Conservation (phyloP, 768 basidiomycete genomes). For the Punctularia strigosozonata region DNA sequence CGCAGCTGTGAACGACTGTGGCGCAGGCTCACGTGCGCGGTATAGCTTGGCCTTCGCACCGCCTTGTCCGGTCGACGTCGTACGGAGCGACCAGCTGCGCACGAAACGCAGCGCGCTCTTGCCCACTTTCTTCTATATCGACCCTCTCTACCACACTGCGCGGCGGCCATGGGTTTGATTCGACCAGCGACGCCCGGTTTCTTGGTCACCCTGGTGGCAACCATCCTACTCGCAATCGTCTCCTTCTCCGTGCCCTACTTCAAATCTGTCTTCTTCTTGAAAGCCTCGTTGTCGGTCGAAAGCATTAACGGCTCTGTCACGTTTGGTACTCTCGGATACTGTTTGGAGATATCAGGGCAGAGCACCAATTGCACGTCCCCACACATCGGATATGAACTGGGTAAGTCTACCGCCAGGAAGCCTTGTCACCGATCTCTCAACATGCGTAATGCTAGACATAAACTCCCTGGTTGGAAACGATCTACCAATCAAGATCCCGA, state of each 20-base stretch:
- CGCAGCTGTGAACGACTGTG: too few species aligned
- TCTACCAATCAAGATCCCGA: constrained; percentile 59
- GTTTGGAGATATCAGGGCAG: constrained; percentile 42
- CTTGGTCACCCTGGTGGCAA: constrained; percentile 68
- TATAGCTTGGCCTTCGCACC: too few species aligned
- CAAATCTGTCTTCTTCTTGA: constrained; percentile 84
- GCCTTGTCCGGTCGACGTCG: too few species aligned
- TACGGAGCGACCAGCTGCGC: too few species aligned
- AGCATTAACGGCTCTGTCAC: constrained; percentile 51
- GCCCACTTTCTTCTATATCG: too few species aligned
- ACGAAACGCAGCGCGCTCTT: too few species aligned
- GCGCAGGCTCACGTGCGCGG: too few species aligned
- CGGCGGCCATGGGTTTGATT: constrained; percentile 60
- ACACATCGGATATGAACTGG: constrained; percentile 76
- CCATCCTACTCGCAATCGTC: constrained; percentile 71
- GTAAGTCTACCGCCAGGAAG: constrained; percentile 31
- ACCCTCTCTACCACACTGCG: too few species aligned
- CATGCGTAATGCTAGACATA: constrained; percentile 41
- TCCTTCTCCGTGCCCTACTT: constrained; percentile 86
- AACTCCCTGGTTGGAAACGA: constrained; percentile 67
- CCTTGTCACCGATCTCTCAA: background rate
- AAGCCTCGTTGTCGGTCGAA: constrained; percentile 44
- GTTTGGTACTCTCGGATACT: constrained; percentile 89
- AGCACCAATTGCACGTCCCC: constrained; percentile 67
- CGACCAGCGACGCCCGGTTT: constrained; percentile 89